Conservation (phyloP, 2,329 filamentous ascomycete genomes). For the Diplodia scrobiculata region DNA sequence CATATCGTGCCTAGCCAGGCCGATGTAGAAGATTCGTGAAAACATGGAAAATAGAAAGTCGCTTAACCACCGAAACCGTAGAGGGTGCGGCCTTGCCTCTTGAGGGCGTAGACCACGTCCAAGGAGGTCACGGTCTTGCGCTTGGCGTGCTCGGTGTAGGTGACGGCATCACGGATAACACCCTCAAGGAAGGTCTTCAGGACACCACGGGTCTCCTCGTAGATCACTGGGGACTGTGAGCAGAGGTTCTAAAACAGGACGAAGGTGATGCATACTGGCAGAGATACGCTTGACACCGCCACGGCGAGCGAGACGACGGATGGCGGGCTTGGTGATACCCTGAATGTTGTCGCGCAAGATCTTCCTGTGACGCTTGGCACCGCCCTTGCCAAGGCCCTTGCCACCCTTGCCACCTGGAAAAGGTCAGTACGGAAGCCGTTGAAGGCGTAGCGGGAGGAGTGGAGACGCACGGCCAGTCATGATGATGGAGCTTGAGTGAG, state of each 20-base stretch:
- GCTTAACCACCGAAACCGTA: conserved; percentile 88
- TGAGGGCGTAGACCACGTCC: conserved; percentile 65
- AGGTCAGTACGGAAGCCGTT: conserved; percentile 36
- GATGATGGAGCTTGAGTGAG: conserved; percentile 36
- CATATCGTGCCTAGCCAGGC: conserved; percentile 25
- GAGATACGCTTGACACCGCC: conserved; percentile 58
- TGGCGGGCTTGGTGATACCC: conserved; percentile 58
- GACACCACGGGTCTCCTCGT: conserved; percentile 76
- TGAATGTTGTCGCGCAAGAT: conserved; percentile 60
- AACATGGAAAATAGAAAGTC: conserved; percentile 22
- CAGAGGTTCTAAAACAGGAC: conserved; percentile 3
- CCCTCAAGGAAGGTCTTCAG: conserved; percentile 77
- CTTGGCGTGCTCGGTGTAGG: conserved; percentile 79
- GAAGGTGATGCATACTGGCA: conserved; percentile 46
- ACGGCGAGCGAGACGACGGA: conserved; percentile 58
- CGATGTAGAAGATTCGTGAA: conserved; percentile 30
- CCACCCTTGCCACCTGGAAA: conserved; percentile 56
- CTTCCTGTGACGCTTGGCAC: conserved; percentile 59
- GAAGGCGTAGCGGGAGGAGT: conserved; percentile 1
- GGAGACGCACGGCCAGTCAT: conserved; percentile 51
- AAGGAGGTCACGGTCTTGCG: conserved; percentile 74
- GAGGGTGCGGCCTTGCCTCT: conserved; percentile 70
- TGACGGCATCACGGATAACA: conserved; percentile 75
- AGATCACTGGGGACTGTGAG: conserved; percentile 62
- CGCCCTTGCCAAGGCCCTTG: conserved; percentile 59